Evolutionary conservation across 2,329 filamentous ascomycete species (phyloP), one percentile per base, ranked within the genome.

Genomic region (Hirsutella rhossiliensis): DNA sequence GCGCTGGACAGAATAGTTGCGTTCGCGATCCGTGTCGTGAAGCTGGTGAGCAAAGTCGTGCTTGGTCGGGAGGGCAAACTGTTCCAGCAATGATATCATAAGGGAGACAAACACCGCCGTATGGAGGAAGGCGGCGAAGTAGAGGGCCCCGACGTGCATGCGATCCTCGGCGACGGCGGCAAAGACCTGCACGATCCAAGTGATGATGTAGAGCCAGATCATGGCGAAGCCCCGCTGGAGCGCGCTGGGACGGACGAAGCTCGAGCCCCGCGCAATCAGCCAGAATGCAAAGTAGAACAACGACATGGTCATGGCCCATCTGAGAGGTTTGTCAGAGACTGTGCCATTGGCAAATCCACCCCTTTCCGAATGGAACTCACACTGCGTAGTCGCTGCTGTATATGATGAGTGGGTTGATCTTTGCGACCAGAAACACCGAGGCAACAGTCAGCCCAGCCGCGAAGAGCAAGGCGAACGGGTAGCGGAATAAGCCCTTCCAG

Each of bases 351-450:
- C 6, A 9, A 9, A 11, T 13, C 31, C 8, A 5, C 12, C 12
- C 12, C 12, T 32, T 32, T 32, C 34, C 8, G 18, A n/a, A 5
- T 17, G n/a, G 5, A 9, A 65, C 71, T 61, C 57, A 75, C 56
- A 96, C 83, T 5, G 85, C 73, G 59, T 92, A 97, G 40, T 81
- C 75, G 54, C 84, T 94, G 63, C 87, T 89, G 65, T 96, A 92
- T n/a, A 92, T 70, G 54, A 97, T 87, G 54, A 87, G 76, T 1
- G 90, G 88, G 57, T 97, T 97, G 57, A 90, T 67, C 61, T 92
- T 94, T 32, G 77, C 76, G 37, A 94, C 56, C 42, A 97, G 63
- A 52, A 84, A 84, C 2, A 85, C 83, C 17, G 87, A 70, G 1
- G 78, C 85, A 20, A 94, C 61, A 0, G 84, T 78, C n/a, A 84